A percentile compares a stretch with the other conserved stretches of the same genome.
phyloP scores from a whole-genome alignment of 257 asterid species.

The Primulina eburnea region DNA sequence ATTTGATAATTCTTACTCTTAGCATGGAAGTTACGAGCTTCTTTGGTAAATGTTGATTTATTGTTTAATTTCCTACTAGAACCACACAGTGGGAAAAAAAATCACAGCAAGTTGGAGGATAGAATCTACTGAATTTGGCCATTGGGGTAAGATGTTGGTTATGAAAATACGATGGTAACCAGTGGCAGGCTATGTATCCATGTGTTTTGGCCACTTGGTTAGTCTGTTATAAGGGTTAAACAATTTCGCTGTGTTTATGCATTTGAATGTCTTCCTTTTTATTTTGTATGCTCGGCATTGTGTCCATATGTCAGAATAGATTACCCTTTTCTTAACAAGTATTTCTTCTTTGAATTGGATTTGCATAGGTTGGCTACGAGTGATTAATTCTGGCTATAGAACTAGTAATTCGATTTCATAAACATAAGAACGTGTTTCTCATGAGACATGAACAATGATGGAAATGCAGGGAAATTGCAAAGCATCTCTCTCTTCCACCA shows the following conservation, averaged over 20 bases:
- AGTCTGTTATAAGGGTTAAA: no score
- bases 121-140: not conserved
- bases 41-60: not conserved
- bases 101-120: not conserved
- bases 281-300: not conserved
- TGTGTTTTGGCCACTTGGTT: not conserved
- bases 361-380: not conserved
- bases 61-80: not conserved
- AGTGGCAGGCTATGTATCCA: not conserved
- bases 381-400: not conserved
- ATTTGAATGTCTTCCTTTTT: not conserved
- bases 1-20: not conserved
- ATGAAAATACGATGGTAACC: not conserved
- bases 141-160: not conserved
- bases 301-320: not conserved
- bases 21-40: not conserved
- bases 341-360: not conserved
- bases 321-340: not conserved
- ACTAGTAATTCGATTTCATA: not conserved
- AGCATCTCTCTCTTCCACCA: conserved; percentile 92
- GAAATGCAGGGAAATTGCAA: conserved; percentile 77
- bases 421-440: not conserved
- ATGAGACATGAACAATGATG: not conserved
- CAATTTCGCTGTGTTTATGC: not conserved
- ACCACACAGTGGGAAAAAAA: not conserved